Conservation (phyloP, 176 grass and related monocot species). For the Oryza officinalis region DNA sequence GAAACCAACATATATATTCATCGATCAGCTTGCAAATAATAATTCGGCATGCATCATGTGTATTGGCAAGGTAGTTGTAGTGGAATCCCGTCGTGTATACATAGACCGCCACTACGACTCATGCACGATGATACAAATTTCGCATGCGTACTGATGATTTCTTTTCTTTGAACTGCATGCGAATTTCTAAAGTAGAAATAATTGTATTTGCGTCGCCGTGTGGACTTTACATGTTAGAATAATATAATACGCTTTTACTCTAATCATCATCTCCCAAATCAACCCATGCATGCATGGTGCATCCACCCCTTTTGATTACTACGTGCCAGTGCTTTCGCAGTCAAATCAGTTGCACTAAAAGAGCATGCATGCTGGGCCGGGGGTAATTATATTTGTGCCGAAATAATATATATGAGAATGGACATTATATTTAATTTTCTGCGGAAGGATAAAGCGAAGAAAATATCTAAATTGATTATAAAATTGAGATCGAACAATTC, state of each 20-base stretch:
- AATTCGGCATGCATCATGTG: neutral
- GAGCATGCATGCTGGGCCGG: too few species aligned
- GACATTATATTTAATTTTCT: too few species aligned
- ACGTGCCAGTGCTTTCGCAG: too few species aligned
- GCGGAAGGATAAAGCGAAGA: too few species aligned
- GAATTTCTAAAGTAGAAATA: constrained; percentile 43
- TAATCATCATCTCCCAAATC: constrained; percentile 13
- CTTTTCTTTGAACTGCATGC: neutral
- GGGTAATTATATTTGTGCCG: neutral
- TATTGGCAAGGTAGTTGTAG: constrained; percentile 31
- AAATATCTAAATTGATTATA: too few species aligned
- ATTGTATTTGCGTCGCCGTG: constrained; percentile 33
- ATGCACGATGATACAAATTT: neutral
- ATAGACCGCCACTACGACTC: constrained; percentile 4
- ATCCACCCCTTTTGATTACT: neutral
- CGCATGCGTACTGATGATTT: neutral
- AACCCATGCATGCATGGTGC: neutral
- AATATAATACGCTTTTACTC: constrained; percentile 14
- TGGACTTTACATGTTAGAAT: constrained; percentile 21
- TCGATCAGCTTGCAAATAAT: neutral
- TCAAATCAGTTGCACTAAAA: too few species aligned
- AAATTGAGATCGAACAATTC: too few species aligned
- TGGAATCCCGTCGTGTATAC: constrained; percentile 14
- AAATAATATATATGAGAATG: neutral
- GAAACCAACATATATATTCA: neutral